Conservation (phyloP, 2,329 filamentous ascomycete genomes). For the Alternaria brassicae region DNA sequence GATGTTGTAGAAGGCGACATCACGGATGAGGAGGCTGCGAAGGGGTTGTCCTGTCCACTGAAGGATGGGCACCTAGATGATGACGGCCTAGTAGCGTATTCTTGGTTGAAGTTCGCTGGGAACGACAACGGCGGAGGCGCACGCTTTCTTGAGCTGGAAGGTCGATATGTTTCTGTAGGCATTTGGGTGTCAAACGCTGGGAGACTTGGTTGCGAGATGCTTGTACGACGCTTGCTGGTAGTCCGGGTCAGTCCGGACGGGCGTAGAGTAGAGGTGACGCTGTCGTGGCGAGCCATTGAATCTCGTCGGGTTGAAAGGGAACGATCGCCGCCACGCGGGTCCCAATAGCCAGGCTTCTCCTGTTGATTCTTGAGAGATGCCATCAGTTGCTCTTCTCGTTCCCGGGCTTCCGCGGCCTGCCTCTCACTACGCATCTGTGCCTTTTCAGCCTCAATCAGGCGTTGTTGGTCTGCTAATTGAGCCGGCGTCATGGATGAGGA, state of each 20-base stretch:
- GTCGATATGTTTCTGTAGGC: slow-evolving; percentile 20
- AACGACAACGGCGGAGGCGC: slow-evolving; percentile 29
- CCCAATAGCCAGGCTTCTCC: slow-evolving; percentile 31
- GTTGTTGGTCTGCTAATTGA: slow-evolving; percentile 23
- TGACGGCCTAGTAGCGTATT: slow-evolving; percentile 22
- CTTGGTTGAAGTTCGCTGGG: slow-evolving; percentile 24
- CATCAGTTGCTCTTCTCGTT: slow-evolving; percentile 34
- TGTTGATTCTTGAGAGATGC: slow-evolving; percentile 31
- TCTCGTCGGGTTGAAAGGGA: slow-evolving; percentile 20
- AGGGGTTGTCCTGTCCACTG: slow-evolving; percentile 26
- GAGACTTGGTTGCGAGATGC: slow-evolving; percentile 32
- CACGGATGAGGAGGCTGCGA: slow-evolving; percentile 22
- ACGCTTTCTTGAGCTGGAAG: slow-evolving; percentile 26
- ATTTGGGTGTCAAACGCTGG: slow-evolving; percentile 23
- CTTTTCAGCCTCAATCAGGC: slow-evolving; percentile 30
- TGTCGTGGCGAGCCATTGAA: slow-evolving; percentile 31
- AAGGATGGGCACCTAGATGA: slow-evolving; percentile 34
- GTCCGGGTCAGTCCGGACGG: slow-evolving; percentile 22
- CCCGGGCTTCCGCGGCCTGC: slow-evolving; percentile 29
- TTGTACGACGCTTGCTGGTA: slow-evolving; percentile 30
- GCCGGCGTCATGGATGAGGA: slow-evolving; percentile 26
- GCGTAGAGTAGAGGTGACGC: slow-evolving; percentile 25
- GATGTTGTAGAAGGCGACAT: slow-evolving; percentile 10
- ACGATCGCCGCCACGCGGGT: slow-evolving; percentile 28
- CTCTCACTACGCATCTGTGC: slow-evolving; percentile 35